Conservation (phyloP, 805 yeast species). For the Saccharomycopsis malanga region DNA sequence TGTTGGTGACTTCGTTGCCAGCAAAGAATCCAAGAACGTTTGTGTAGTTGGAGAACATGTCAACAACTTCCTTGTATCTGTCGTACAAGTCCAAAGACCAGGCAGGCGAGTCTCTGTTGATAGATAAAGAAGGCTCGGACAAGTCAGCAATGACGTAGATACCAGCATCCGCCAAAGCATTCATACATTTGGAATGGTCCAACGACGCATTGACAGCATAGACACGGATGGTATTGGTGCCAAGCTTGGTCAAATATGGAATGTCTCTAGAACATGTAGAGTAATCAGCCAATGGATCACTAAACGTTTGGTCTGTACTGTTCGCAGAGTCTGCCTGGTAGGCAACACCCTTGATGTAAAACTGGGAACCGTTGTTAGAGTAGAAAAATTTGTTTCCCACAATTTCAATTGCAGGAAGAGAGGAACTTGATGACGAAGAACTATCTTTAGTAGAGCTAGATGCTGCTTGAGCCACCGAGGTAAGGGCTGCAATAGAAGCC, state of each 20-base stretch:
- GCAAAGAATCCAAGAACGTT: constrained; percentile 93
- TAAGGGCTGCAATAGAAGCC: neutral
- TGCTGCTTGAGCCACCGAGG: neutral
- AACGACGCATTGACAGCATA: constrained; percentile 72
- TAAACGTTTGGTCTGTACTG: constrained; percentile 31
- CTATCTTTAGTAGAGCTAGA: neutral
- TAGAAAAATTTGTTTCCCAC: constrained; percentile 72
- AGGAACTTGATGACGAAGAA: neutral
- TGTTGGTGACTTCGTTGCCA: constrained; percentile 94
- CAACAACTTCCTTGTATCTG: constrained; percentile 79
- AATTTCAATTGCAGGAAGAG: constrained; percentile 49
- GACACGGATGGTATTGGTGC: constrained; percentile 76
- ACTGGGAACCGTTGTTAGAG: constrained; percentile 74
- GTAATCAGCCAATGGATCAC: constrained; percentile 75
- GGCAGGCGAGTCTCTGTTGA: constrained; percentile 66
- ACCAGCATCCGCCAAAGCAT: constrained; percentile 70
- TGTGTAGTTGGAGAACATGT: constrained; percentile 65
- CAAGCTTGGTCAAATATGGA: constrained; percentile 61
- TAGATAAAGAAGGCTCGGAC: constrained; percentile 75
- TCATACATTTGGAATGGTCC: constrained; percentile 75
- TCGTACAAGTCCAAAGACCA: constrained; percentile 70
- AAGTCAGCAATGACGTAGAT: constrained; percentile 88
- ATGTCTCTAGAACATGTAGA: constrained; percentile 72
- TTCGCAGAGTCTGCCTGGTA: constrained; percentile 63
- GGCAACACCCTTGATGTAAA: constrained; percentile 72